Conservation (phyloP, 1,284 basidiomycete species). For the Boletellus deceptivus region DNA sequence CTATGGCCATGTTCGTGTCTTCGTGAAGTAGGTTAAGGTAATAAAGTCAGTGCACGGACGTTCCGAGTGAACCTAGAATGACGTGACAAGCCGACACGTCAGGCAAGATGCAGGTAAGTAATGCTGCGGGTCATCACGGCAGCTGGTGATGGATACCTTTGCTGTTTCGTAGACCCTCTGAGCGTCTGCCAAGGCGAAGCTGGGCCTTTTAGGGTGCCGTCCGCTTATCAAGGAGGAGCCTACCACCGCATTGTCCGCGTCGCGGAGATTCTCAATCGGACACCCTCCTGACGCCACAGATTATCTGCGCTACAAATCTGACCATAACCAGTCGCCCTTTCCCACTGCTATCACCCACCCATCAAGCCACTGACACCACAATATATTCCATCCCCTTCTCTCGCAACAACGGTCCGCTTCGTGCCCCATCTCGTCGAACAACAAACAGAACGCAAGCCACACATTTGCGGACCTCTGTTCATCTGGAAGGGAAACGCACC, state of each 20-base stretch:
- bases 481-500: constrained; percentile 72
- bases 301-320: constrained; percentile 4
- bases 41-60: constrained; percentile 28
- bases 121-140: constrained; percentile 8
- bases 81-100: constrained; percentile 13
- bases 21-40: constrained; percentile 34
- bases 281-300: neutral
- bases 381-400: neutral
- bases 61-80: constrained; percentile 19
- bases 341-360: constrained; percentile 7
- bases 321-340: constrained; percentile 11
- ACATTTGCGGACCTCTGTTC: constrained; percentile 66
- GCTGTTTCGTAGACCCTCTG: neutral
- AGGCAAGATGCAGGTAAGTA: neutral
- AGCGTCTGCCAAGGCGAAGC: neutral
- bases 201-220: constrained; percentile 7
- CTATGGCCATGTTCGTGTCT: constrained; percentile 23
- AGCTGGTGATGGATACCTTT: constrained; percentile 12
- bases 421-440: constrained; percentile 66
- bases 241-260: neutral
- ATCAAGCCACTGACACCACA: constrained; percentile 5
- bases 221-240: constrained; percentile 1
- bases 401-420: constrained; percentile 43
- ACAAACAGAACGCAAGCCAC: constrained; percentile 71
- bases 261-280: constrained; percentile 10